Evolutionary conservation across 352 stramenopile species (phyloP).

Genomic region (Globisporangium yorkense): DNA sequence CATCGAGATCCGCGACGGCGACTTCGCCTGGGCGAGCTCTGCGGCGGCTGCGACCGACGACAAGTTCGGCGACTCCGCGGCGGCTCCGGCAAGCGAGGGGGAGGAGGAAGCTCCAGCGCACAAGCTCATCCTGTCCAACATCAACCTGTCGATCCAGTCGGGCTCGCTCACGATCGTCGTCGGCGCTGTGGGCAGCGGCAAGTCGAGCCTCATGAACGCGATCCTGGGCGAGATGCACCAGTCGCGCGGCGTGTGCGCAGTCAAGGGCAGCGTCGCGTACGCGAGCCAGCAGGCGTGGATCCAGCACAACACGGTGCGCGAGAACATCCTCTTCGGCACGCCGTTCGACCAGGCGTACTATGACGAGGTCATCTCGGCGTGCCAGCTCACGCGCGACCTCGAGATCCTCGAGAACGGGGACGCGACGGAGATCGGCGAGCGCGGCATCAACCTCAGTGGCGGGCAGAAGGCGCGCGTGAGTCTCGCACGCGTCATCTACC

Average conservation of each 20-base stretch:
- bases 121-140: constrained; percentile 6
- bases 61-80: background rate
- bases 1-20: constrained; percentile 24
- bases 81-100: too few species aligned
- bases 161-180: constrained; percentile 37
- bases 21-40: constrained; percentile 24
- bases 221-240: constrained; percentile 46
- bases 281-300: constrained; percentile 91
- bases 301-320: constrained; percentile 78
- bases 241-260: constrained; percentile 11
- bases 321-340: constrained; percentile 89
- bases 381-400: constrained; percentile 36
- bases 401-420: constrained; percentile 44
- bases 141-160: constrained; percentile 35
- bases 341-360: constrained; percentile 32
- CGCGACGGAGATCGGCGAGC: constrained; percentile 51
- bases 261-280: constrained; percentile 42
- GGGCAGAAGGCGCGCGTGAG: constrained; percentile 73
- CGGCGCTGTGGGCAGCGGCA: constrained; percentile 40
- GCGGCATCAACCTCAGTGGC: constrained; percentile 54
- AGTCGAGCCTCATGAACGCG: constrained; percentile 48
- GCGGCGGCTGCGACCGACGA: background rate
- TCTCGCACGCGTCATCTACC: constrained; percentile 90
- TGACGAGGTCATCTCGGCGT: constrained; percentile 23
- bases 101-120: background rate